Percentiles rank a stretch among this genome's conserved stretches.
Evolutionary conservation across 2,329 filamentous ascomycete species (phyloP).

Genomic region (Trichophyton mentagrophytes): DNA sequence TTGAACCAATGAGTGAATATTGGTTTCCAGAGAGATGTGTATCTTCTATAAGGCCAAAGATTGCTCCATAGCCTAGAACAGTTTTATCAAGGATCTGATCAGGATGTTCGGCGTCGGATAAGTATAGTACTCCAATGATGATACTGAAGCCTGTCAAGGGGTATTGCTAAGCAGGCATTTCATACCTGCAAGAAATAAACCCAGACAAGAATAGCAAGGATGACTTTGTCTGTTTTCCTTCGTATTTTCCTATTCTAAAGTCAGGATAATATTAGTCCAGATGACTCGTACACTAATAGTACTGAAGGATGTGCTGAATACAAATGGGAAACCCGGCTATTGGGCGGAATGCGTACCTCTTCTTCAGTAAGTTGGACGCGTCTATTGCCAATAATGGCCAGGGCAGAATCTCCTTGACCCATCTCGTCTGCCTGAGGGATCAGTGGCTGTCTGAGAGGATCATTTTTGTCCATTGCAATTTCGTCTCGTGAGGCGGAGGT

Average conservation of each 20-base stretch:
- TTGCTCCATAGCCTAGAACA: conserved; percentile 45
- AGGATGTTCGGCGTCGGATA: neutral
- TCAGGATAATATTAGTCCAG: neutral
- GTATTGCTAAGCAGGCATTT: neutral
- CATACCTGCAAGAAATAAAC: conserved; percentile 33
- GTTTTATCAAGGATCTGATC: conserved; percentile 43
- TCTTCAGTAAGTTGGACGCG: conserved; percentile 19
- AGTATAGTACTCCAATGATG: neutral
- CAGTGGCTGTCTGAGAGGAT: neutral
- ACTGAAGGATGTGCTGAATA: neutral
- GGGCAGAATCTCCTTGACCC: neutral
- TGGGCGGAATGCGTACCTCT: conserved; percentile 17
- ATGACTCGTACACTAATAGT: neutral
- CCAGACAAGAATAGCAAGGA: conserved; percentile 39
- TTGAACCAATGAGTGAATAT: conserved; percentile 46
- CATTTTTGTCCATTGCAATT: neutral
- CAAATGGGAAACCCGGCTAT: neutral
- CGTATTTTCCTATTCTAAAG: conserved; percentile 43
- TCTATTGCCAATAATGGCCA: conserved; percentile 6
- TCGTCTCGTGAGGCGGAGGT: neutral
- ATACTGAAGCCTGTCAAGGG: neutral
- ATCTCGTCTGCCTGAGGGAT: neutral
- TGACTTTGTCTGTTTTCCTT: conserved; percentile 48
- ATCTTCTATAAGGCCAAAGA: conserved; percentile 42
- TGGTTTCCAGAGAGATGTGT: conserved; percentile 40